Evolutionary conservation across 306 rosid genomes (phyloP).

Genomic region (Castanospermum australe): DNA sequence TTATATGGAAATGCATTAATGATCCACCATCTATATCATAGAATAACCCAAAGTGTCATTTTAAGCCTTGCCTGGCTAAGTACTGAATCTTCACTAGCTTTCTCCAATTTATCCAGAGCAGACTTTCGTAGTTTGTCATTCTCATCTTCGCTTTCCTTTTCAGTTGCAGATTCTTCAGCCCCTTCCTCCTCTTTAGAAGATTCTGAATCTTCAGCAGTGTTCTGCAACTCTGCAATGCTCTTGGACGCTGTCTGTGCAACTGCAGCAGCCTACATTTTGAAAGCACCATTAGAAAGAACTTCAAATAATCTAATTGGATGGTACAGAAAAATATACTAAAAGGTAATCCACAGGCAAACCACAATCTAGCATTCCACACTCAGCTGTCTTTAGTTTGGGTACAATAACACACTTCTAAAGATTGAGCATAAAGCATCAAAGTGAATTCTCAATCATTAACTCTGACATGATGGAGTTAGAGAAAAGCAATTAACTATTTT

Average conservation of each 20-base stretch:
- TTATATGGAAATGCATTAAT: constrained; percentile 10
- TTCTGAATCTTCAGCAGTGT: constrained; percentile 50
- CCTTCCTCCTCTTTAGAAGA: constrained; percentile 55
- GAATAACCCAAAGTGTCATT: background rate
- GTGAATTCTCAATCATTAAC: background rate
- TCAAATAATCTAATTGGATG: background rate
- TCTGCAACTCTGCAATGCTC: constrained; percentile 69
- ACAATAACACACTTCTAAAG: background rate
- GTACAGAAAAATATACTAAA: background rate
- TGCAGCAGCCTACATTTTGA: constrained; percentile 74
- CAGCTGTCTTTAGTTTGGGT: background rate
- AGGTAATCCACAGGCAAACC: background rate
- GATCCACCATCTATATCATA: background rate
- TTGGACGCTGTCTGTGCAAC: constrained; percentile 89
- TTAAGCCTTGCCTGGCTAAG: constrained; percentile 81
- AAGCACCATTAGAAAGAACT: background rate
- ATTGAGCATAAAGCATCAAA: background rate
- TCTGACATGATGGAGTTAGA: background rate
- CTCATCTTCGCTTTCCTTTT: constrained; percentile 58
- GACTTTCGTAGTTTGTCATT: constrained; percentile 50
- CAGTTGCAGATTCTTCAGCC: too few relatives aligned
- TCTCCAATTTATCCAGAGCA: constrained; percentile 87
- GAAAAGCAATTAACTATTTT: background rate
- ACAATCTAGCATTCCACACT: background rate
- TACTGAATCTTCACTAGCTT: constrained; percentile 82